Conservation (phyloP, 164 flowering plant species). For the Echeveria elegans region DNA sequence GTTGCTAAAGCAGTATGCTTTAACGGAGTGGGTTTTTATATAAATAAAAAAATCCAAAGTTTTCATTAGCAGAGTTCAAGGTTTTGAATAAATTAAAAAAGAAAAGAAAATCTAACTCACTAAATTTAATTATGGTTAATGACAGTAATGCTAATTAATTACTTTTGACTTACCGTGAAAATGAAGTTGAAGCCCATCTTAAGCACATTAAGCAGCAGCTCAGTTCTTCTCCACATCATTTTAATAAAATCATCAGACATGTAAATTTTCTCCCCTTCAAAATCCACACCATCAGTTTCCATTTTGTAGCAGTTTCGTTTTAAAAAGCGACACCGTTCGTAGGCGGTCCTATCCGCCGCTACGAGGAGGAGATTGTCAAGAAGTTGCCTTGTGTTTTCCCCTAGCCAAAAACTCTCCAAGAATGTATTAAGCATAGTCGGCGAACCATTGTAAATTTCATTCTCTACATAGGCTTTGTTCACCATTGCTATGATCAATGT, state of each 20-base stretch:
- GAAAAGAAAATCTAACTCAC: too few species aligned
- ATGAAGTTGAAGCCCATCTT: slow-evolving; percentile 57
- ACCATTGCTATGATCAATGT: slow-evolving; percentile 54
- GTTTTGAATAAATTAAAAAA: neutral
- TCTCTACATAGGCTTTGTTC: slow-evolving; percentile 58
- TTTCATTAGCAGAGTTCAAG: neutral
- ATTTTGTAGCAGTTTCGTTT: slow-evolving; percentile 49
- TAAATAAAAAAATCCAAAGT: too few species aligned
- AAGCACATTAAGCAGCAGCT: slow-evolving; percentile 46
- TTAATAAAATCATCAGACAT: slow-evolving; percentile 62
- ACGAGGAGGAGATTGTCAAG: slow-evolving; percentile 46
- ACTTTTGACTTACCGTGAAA: slow-evolving; percentile 45
- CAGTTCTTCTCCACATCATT: slow-evolving; percentile 88
- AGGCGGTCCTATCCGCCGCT: slow-evolving; percentile 46
- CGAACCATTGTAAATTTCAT: slow-evolving; percentile 1
- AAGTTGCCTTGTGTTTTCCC: slow-evolving; percentile 37
- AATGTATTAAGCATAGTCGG: slow-evolving; percentile 62
- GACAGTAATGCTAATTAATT: too few species aligned
- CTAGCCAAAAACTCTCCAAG: slow-evolving; percentile 56
- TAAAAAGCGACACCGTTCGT: slow-evolving; percentile 43
- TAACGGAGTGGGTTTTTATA: too few species aligned
- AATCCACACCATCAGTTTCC: slow-evolving; percentile 46
- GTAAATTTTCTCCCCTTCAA: slow-evolving; percentile 50
- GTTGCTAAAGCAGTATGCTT: too few species aligned
- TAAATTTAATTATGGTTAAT: too few species aligned